Evolutionary conservation across 2,329 filamentous ascomycete genomes (phyloP), one percentile per base, ranked within the genome.

Genomic region (Hyphodiscus sp.): DNA sequence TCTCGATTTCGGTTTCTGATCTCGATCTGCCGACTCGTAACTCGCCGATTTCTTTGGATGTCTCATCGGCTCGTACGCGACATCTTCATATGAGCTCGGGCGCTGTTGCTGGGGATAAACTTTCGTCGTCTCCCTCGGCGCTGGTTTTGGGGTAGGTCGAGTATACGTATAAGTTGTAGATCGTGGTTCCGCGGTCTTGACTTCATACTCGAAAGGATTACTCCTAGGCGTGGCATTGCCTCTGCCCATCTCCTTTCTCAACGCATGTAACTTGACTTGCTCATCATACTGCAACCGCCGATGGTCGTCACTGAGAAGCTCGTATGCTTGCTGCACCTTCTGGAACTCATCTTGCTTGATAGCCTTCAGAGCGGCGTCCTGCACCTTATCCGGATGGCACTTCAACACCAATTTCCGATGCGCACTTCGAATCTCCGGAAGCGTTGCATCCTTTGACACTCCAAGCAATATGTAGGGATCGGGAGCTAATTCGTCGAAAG

Each of bases 361-460:
- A 55, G 83, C 82, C 71, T 94, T 95, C 64, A 87, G 75, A 16
- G 82, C 76, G 46, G 62, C 57, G 56, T 69, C 82, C 61, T 90
- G 85, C 58, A 95, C 82, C 73, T 96, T 95, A 76, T 96, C 91
- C 33, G 91, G 91, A 63, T 96, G 91, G 67, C 87, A 91, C 70
- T 88, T 90, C 62, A 96, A 80, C 38, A 89, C 89, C 42, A 95
- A 83, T 70, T 95, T 95, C 63, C 88, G 84, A 73, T 96, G 85
- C 16, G 89, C 86, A 49, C 82, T 79, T 65, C 89, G 86, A 69
- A 96, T 92, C 62, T 86, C 81, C 47, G 82, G 63, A 43, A 83
- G 68, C 56, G 87, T 81, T 47, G 89, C 88, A 70, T 86, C 81
- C 67, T 82, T 86, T 57, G 83, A 68, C 53, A 96, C 80, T 50